Conservation (phyloP, 1,139 yeast genomes). For the Pichia sp. region DNA sequence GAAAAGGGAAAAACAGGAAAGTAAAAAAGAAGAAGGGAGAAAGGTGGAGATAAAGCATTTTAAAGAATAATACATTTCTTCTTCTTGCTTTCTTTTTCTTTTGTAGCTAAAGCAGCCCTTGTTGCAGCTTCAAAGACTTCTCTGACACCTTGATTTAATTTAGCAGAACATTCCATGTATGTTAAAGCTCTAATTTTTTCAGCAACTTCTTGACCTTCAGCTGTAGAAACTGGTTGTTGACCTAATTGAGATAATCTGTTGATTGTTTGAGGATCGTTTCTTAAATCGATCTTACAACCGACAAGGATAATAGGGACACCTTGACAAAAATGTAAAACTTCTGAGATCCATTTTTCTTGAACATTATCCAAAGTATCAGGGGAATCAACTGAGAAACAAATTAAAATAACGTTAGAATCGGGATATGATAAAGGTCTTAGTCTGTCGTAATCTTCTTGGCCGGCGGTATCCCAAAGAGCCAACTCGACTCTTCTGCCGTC, state of each 20-base stretch:
- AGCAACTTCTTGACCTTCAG: slow-evolving; percentile 83
- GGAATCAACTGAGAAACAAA: slow-evolving; percentile 85
- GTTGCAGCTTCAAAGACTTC: slow-evolving; percentile 92
- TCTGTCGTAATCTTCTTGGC: slow-evolving; percentile 96
- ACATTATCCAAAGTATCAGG: slow-evolving; percentile 93
- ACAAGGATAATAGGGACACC: slow-evolving; percentile 92
- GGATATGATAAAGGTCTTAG: slow-evolving; percentile 91
- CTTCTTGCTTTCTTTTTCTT: slow-evolving; percentile 52
- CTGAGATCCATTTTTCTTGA: slow-evolving; percentile 92
- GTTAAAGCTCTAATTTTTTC: slow-evolving; percentile 80
- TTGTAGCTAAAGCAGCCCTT: slow-evolving; percentile 71
- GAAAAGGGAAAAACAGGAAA: neutral
- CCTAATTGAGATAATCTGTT: slow-evolving; percentile 71
- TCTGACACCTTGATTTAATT: slow-evolving; percentile 85
- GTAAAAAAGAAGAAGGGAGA: neutral
- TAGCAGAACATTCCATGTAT: slow-evolving; percentile 90
- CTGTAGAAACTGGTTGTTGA: slow-evolving; percentile 65
- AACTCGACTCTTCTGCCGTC: slow-evolving; percentile 91
- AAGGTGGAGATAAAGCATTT: neutral
- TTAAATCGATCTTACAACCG: slow-evolving; percentile 86
- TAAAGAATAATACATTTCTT: slow-evolving; percentile 32
- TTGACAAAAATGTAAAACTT: slow-evolving; percentile 89
- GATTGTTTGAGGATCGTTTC: slow-evolving; percentile 73
- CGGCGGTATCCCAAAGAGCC: slow-evolving; percentile 98
- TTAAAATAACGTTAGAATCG: slow-evolving; percentile 84